Conservation (phyloP, 345 rosid species). For the rapeseed (Brassica napus) region Da-Ae NC_063435.1:25728501-25729000, state of each 20-base stretch:
- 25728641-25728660: constrained; percentile 35
- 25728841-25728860: constrained; percentile 71
- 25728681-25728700: neutral
- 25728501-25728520: constrained; percentile 39
- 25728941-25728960: neutral
- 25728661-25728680: constrained; percentile 21
- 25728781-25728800: constrained; percentile 18
- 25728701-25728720: constrained; percentile 37
- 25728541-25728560: constrained; percentile 42
- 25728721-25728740: constrained; percentile 30
- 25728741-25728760: constrained; percentile 41
- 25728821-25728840: constrained; percentile 58
- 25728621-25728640: constrained; percentile 36
- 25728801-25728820: constrained; percentile 37
- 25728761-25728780: constrained; percentile 30
- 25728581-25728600: constrained; percentile 38
- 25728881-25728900: neutral
- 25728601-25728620: constrained; percentile 35
- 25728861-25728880: constrained; percentile 17
- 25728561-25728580: constrained; percentile 44
- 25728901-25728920: constrained; percentile 17
- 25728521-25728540: constrained; percentile 43
- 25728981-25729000: constrained; percentile 21
- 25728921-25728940: constrained; percentile 1
- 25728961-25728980: constrained; percentile 25